Conservation (phyloP, 1,284 basidiomycete genomes). For the Ustilago sp. region DNA sequence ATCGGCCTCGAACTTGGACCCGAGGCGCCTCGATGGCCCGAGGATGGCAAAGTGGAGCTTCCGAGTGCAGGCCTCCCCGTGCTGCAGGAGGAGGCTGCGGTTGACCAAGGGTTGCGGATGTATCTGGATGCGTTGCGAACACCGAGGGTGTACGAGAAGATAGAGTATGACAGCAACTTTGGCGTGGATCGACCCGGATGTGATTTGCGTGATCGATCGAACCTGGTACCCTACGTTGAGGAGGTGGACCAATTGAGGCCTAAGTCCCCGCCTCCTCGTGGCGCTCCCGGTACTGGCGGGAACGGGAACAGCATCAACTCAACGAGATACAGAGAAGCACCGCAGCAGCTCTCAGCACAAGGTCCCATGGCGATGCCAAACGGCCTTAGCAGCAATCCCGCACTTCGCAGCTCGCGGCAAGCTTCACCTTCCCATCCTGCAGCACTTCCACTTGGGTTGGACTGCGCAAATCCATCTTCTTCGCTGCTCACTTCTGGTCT, state of each 20-base stretch:
- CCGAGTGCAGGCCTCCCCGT: constrained; percentile 19
- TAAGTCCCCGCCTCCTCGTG: constrained; percentile 54
- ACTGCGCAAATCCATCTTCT: not conserved
- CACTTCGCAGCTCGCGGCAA: constrained; percentile 23
- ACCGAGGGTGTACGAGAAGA: constrained; percentile 47
- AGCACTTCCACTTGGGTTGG: not conserved
- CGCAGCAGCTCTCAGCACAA: not conserved
- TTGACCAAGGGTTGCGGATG: constrained; percentile 6
- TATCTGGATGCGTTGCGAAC: constrained; percentile 23
- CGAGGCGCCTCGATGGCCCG: constrained; percentile 29
- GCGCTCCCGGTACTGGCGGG: not conserved
- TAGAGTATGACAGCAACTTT: constrained; percentile 57
- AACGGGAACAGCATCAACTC: constrained; percentile 4
- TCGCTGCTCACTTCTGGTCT: not conserved
- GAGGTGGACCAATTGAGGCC: constrained; percentile 62
- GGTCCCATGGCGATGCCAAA: constrained; percentile 25
- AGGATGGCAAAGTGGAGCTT: constrained; percentile 11
- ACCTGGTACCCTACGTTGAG: constrained; percentile 58
- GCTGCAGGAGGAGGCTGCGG: constrained; percentile 6
- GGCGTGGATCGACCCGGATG: constrained; percentile 60
- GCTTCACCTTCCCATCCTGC: not conserved
- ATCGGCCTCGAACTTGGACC: constrained; percentile 73
- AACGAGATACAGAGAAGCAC: not conserved
- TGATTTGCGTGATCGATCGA: constrained; percentile 53
- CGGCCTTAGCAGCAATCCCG: constrained; percentile 33